These are phyloP conservation scores for Auricularia sp. DNA, from an alignment of 768 basidiomycete genomes.

Conservation along the genomic window DNA sequence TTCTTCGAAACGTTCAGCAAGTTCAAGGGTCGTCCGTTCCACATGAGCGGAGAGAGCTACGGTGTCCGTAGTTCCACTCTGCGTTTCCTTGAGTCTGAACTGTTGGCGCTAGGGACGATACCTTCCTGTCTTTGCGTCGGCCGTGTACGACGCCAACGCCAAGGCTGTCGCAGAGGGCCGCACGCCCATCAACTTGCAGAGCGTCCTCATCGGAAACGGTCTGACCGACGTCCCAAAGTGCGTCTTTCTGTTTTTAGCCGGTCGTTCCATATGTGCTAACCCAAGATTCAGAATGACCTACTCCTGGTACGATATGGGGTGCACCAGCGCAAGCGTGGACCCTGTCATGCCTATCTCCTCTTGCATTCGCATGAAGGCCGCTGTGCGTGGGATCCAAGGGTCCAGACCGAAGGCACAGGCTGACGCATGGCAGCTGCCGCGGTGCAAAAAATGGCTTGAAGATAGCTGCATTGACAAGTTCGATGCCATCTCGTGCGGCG, in stretches of 20 bases:
- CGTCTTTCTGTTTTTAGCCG: neutral
- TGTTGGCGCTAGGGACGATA: neutral
- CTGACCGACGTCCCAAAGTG: slow-evolving; percentile 8
- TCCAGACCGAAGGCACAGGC: neutral
- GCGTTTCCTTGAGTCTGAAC: neutral
- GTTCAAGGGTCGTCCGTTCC: slow-evolving; percentile 24
- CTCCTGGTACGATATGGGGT: slow-evolving; percentile 9
- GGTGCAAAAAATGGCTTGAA: slow-evolving; percentile 49
- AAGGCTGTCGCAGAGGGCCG: slow-evolving; percentile 23
- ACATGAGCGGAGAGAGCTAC: slow-evolving; percentile 30
- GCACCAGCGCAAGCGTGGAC: slow-evolving; percentile 6
- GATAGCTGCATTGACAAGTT: slow-evolving; percentile 52
- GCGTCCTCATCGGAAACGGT: slow-evolving; percentile 47
- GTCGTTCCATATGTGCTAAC: neutral
- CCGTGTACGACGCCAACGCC: slow-evolving; percentile 25
- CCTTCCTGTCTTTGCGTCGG: slow-evolving; percentile 21
- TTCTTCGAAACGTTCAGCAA: slow-evolving; percentile 29
- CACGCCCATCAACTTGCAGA: slow-evolving; percentile 45
- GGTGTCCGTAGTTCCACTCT: slow-evolving; percentile 5
- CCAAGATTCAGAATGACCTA: neutral
- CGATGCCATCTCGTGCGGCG: slow-evolving; percentile 57
- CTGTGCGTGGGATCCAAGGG: neutral
- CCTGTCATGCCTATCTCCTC: slow-evolving; percentile 3
- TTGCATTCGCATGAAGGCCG: neutral
- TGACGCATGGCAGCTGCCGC: slow-evolving; percentile 43